These are phyloP conservation scores for Ceratocystis papillata DNA, from an alignment of 2,329 filamentous ascomycete genomes.

Conservation along the genomic window DNA sequence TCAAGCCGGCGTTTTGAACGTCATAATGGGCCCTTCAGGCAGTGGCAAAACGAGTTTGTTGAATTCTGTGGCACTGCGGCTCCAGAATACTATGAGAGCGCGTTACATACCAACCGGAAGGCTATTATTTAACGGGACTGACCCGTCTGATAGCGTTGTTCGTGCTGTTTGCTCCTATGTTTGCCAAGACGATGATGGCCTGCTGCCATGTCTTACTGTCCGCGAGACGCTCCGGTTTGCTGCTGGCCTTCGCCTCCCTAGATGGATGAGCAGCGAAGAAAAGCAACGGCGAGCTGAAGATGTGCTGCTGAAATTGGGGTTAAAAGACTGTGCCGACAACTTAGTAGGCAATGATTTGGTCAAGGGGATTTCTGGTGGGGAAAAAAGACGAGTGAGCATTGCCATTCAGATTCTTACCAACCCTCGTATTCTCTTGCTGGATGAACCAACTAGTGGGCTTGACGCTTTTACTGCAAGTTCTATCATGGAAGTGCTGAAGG, in stretches of 20 bases:
- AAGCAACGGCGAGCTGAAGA: constrained; percentile 60
- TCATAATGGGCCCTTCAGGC: constrained; percentile 72
- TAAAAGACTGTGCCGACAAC: constrained; percentile 69
- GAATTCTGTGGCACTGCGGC: constrained; percentile 58
- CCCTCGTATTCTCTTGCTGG: constrained; percentile 59
- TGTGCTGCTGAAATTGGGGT: constrained; percentile 60
- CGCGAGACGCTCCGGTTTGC: constrained; percentile 63
- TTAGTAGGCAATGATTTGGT: constrained; percentile 60
- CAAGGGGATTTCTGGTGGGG: constrained; percentile 70
- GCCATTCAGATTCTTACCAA: constrained; percentile 68
- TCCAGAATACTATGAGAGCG: constrained; percentile 51
- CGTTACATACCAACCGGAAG: constrained; percentile 51
- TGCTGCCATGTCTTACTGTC: constrained; percentile 63
- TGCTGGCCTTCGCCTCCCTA: constrained; percentile 58
- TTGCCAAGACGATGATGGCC: constrained; percentile 65
- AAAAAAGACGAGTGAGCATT: constrained; percentile 67
- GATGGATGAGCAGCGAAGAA: constrained; percentile 57
- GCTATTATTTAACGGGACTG: constrained; percentile 58
- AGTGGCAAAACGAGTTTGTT: constrained; percentile 66
- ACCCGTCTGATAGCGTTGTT: constrained; percentile 57
- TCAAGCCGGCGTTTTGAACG: constrained; percentile 56
- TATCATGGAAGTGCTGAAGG: constrained; percentile 62
- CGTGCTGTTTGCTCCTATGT: constrained; percentile 66
- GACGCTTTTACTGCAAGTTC: constrained; percentile 70
- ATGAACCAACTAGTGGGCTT: constrained; percentile 65